Percentiles rank a stretch among this genome's conserved stretches.
phyloP scores from a whole-genome alignment of 805 yeast genomes.

The Nakazawaea molendinolei region DNA sequence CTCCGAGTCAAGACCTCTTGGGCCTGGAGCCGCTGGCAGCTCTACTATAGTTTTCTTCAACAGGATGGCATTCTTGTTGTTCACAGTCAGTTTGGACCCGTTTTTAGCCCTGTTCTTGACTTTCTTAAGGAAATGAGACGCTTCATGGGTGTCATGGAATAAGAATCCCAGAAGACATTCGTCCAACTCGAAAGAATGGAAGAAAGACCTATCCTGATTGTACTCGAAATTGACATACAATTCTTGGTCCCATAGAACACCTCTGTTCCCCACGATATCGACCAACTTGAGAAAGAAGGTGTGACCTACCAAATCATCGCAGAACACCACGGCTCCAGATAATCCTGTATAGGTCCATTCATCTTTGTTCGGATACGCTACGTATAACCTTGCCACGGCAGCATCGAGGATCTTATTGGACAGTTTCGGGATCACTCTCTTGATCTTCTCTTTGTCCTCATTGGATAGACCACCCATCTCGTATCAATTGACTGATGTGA shows the following conservation, averaged over 20 bases:
- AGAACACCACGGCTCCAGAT: conserved; percentile 79
- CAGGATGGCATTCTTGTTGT: conserved; percentile 84
- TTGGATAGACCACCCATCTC: conserved; percentile 33
- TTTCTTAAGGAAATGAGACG: conserved; percentile 75
- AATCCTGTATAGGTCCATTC: conserved; percentile 87
- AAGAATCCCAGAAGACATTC: conserved; percentile 81
- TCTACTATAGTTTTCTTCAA: conserved; percentile 45
- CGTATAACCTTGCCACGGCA: conserved; percentile 81
- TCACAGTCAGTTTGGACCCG: conserved; percentile 79
- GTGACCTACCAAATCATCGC: conserved; percentile 91
- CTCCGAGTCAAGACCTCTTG: conserved; percentile 45
- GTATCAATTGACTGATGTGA: neutral
- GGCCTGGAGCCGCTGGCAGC: conserved; percentile 40
- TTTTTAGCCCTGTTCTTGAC: conserved; percentile 71
- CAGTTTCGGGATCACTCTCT: conserved; percentile 82
- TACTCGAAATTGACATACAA: conserved; percentile 82
- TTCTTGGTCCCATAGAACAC: conserved; percentile 97
- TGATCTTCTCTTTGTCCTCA: conserved; percentile 82
- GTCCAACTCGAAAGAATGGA: conserved; percentile 91
- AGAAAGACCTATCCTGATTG: conserved; percentile 89
- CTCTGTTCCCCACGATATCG: conserved; percentile 74
- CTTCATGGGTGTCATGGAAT: conserved; percentile 86
- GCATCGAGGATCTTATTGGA: conserved; percentile 86
- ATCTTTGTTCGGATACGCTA: conserved; percentile 79
- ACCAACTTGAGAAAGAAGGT: conserved; percentile 87